Evolutionary conservation across 805 yeast species (phyloP).

Genomic region (Zygotorulaspora danielsina): DNA sequence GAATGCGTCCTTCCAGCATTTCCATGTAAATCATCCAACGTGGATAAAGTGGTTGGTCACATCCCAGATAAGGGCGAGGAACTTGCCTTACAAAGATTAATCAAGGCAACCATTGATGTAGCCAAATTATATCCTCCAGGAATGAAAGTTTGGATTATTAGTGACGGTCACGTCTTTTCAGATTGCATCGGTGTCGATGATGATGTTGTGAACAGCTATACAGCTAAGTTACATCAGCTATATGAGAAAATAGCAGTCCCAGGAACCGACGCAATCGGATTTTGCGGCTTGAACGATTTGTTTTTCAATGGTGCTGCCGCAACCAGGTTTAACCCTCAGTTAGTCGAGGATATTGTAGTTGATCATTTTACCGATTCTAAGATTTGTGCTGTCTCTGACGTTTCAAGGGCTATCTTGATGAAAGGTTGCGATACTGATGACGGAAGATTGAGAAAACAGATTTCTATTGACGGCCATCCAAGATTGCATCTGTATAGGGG

Average conservation of each 20-base stretch:
- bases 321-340: constrained; percentile 26
- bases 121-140: constrained; percentile 50
- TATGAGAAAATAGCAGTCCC: constrained; percentile 38
- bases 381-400: constrained; percentile 38
- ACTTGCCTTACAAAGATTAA: constrained; percentile 39
- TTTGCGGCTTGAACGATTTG: constrained; percentile 41
- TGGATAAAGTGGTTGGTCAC: constrained; percentile 45
- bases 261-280: constrained; percentile 36
- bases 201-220: constrained; percentile 47
- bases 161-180: constrained; percentile 63
- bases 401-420: constrained; percentile 41
- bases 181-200: constrained; percentile 63
- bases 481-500: constrained; percentile 52
- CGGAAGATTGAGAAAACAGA: constrained; percentile 61
- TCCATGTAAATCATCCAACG: constrained; percentile 60
- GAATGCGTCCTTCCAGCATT: constrained; percentile 61
- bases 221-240: constrained; percentile 42
- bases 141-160: constrained; percentile 50
- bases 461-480: constrained; percentile 52
- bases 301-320: constrained; percentile 34
- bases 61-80: constrained; percentile 55
- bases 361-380: constrained; percentile 40
- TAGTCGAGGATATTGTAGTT: constrained; percentile 32
- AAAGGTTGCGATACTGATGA: constrained; percentile 49
- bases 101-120: constrained; percentile 33